Conservation (phyloP, 108 stramenopile species). For the Cyclotella baltica region DNA sequence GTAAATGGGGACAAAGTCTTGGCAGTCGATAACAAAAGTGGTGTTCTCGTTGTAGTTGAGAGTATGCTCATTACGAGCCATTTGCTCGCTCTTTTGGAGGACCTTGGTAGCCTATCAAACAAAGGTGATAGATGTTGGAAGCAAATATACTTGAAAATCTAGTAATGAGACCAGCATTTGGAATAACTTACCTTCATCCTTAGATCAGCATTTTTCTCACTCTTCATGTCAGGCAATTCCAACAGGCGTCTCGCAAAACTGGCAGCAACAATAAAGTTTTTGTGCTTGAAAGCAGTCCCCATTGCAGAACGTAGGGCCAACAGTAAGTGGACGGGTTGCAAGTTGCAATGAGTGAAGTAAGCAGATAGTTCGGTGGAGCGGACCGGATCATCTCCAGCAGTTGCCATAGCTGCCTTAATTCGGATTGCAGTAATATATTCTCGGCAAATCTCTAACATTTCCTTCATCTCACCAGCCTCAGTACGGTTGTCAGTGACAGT, state of each 20-base stretch:
- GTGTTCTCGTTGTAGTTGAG: conserved; percentile 97
- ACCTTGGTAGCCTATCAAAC: conserved; percentile 87
- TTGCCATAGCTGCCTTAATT: conserved; percentile 89
- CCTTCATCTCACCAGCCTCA: conserved; percentile 94
- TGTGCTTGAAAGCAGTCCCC: conserved; percentile 98
- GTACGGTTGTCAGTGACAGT: conserved; percentile 79
- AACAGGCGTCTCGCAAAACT: conserved; percentile 96
- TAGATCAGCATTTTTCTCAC: conserved; percentile 94
- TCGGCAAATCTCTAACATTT: conserved; percentile 91
- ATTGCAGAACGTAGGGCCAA: conserved; percentile 98
- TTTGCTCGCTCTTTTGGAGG: conserved; percentile 96
- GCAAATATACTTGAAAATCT: too few relatives aligned
- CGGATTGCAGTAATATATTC: conserved; percentile 98
- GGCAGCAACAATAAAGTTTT: conserved; percentile 97
- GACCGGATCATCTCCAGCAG: conserved; percentile 74
- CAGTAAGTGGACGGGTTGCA: conserved; percentile 96
- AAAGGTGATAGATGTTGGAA: too few relatives aligned
- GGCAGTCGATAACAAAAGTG: conserved; percentile 93
- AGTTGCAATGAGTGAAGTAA: conserved; percentile 99
- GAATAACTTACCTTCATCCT: conserved; percentile 69
- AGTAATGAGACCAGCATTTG: too few relatives aligned
- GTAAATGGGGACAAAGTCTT: conserved; percentile 92
- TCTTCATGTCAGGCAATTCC: conserved; percentile 95
- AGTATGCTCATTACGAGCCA: conserved; percentile 96
- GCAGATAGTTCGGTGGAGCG: conserved; percentile 97